Base-by-base conservation (phyloP, 176 grass and related monocot genomes). In the Bromus sterilis region DNA sequence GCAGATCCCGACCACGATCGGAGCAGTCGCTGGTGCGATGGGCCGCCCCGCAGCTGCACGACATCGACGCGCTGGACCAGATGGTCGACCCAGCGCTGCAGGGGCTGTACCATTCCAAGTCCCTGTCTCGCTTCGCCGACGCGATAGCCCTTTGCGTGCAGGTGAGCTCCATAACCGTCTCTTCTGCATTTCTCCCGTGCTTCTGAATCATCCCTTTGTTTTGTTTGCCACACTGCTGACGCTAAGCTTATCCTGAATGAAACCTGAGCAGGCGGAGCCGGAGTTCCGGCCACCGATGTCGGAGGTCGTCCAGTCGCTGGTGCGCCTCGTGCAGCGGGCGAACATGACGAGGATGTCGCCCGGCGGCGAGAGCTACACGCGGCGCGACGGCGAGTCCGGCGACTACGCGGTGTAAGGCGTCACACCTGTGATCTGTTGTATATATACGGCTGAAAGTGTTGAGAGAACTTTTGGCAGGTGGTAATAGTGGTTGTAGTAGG, bases 41-140 rank as follows among this genome's bases (percentile, higher is more conserved):
- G 94, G 89, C 89, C 6, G 80, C 88, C 5, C 89, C 94, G 13
- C 94, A 92, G 87, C 88, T 97, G 31, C 93, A 98, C 32, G 96
- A 98, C 82, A 95, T 98, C 43, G 93, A 93, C 59, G 93, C 96
- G 4, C 67, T 98, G 48, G 96, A 93, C 42, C 79, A 78, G 75
- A 98, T 98, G 96, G 91, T 98, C 0, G 96, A 98, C 70, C 93
- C 93, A 0, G 92, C 86, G 14, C 85, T 98, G 39, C 91, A 93
- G 87, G 96, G 96, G 2, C 46, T 98, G 75, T 98, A 95, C 87
- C 93, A 89, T 30, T 86, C 91, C 14, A 98, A 98, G 75, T 98
- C 96, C 49, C 78, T 98, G 76, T 98, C 96, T 29, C 92, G 93
- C 61, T 95, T 98, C 57, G 96, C 96, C 33, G 96, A 98, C 60